Conservation (phyloP, 768 basidiomycete species). For the Panus rudis region DNA sequence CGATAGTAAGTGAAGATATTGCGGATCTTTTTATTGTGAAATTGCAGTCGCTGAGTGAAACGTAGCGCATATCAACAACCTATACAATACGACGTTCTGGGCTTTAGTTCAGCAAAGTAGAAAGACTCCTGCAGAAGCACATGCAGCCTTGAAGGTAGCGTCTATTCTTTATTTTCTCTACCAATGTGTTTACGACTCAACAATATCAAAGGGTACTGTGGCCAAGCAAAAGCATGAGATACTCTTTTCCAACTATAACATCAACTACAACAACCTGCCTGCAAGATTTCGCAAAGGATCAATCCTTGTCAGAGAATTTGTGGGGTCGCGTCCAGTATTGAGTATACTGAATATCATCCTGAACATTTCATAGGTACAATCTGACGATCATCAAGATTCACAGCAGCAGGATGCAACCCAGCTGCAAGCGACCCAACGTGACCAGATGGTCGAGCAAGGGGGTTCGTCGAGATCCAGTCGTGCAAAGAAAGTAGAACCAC, state of each 20-base stretch:
- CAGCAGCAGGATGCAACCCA: not conserved
- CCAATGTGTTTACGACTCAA: not conserved
- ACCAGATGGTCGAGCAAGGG: not conserved
- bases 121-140: constrained; percentile 71
- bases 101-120: constrained; percentile 83
- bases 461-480: no score
- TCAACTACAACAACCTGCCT: constrained; percentile 82
- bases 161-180: not conserved
- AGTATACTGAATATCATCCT: not conserved
- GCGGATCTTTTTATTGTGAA: not conserved
- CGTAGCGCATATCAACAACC: constrained; percentile 92
- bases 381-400: not conserved
- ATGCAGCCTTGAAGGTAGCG: constrained; percentile 48
- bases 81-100: constrained; percentile 97
- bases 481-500: no score
- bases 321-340: no score
- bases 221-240: constrained; percentile 91
- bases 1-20: constrained; percentile 59
- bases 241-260: constrained; percentile 68
- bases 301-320: constrained; percentile 65
- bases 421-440: not conserved
- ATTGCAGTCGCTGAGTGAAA: constrained; percentile 7
- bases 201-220: constrained; percentile 65
- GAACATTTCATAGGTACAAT: not conserved
- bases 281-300: constrained; percentile 80